phyloP scores from a whole-genome alignment of 2,329 filamentous ascomycete genomes.

The Fusarium brevicatenulatum region DNA sequence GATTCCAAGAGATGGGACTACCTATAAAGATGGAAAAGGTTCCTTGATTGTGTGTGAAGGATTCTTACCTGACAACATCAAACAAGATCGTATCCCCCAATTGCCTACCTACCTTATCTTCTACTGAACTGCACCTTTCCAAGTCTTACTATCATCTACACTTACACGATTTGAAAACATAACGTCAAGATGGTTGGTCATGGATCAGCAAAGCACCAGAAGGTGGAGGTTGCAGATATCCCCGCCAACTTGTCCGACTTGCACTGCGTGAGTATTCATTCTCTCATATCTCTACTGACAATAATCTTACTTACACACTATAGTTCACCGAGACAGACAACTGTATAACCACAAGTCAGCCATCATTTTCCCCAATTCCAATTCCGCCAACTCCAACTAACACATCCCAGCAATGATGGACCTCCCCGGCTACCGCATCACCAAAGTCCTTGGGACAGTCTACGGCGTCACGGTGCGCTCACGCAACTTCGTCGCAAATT shows the following conservation, averaged over 20 bases:
- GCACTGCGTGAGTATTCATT: conserved; percentile 53
- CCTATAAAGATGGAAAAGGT: conserved; percentile 22
- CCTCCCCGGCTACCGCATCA: conserved; percentile 68
- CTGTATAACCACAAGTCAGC: conserved; percentile 65
- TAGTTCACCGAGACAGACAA: conserved; percentile 68
- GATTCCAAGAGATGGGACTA: no score
- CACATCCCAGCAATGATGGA: conserved; percentile 64
- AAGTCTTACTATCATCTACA: background rate
- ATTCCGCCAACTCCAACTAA: background rate
- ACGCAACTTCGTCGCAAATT: conserved; percentile 66
- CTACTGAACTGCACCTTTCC: background rate
- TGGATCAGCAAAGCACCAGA: conserved; percentile 39
- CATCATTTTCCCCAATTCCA: background rate
- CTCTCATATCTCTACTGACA: no score
- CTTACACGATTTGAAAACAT: background rate
- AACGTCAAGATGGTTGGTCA: conserved; percentile 41
- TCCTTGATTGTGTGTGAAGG: background rate
- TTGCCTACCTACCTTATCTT: background rate
- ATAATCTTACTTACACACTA: background rate
- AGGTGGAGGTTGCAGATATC: conserved; percentile 49
- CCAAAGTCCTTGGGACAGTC: conserved; percentile 66
- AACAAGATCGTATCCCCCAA: background rate
- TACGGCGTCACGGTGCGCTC: conserved; percentile 67
- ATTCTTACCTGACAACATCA: background rate
- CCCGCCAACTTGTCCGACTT: conserved; percentile 58